phyloP scores from a whole-genome alignment of 1,284 basidiomycete species.

The Phenoliferia sp. region DNA sequence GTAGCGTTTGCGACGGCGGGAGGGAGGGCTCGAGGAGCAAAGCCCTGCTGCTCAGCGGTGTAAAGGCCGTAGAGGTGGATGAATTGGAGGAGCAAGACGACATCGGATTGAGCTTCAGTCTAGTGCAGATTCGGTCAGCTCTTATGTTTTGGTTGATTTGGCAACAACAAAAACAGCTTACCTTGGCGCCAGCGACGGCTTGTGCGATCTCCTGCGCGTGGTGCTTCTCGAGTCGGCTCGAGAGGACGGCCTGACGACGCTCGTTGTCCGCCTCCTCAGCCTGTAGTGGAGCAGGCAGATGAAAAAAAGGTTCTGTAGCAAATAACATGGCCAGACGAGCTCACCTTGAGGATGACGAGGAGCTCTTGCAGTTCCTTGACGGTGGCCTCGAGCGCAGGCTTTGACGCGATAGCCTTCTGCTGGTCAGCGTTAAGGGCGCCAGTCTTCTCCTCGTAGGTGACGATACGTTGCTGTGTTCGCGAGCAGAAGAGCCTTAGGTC shows the following conservation, averaged over 20 bases:
- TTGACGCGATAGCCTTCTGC: slow-evolving; percentile 36
- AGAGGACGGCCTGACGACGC: slow-evolving; percentile 27
- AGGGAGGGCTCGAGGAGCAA: slow-evolving; percentile 30
- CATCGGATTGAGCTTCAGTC: slow-evolving; percentile 30
- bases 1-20: slow-evolving; percentile 34
- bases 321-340: not conserved
- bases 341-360: slow-evolving; percentile 36
- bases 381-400: slow-evolving; percentile 37
- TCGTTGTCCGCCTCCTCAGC: slow-evolving; percentile 37
- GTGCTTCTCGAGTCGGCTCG: slow-evolving; percentile 32
- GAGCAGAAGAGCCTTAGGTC: not conserved
- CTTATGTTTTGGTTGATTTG: not conserved
- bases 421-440: slow-evolving; percentile 39
- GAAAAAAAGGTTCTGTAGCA: not conserved
- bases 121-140: not conserved
- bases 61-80: slow-evolving; percentile 38
- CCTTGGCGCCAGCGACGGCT: slow-evolving; percentile 33
- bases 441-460: slow-evolving; percentile 33
- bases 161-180: slow-evolving; percentile 3
- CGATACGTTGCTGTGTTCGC: slow-evolving; percentile 36
- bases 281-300: slow-evolving; percentile 9
- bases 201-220: slow-evolving; percentile 31
- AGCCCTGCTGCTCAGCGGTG: slow-evolving; percentile 5
- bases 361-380: slow-evolving; percentile 39
- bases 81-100: slow-evolving; percentile 39